Base-by-base conservation (phyloP, 176 grass and related monocot species). In the Pontederia paniculata region DNA sequence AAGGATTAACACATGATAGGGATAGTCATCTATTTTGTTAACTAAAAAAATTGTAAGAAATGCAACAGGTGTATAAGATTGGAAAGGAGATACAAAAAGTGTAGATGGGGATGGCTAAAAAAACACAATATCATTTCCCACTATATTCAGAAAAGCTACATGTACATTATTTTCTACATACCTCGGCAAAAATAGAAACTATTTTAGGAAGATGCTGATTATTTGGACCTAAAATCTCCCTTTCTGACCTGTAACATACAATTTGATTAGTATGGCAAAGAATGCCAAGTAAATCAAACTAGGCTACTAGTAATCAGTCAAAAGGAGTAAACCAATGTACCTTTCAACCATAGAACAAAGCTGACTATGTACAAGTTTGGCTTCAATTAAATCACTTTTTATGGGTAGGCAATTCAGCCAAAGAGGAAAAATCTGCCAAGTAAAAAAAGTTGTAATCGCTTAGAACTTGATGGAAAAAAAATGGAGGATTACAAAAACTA, bases 321-420 rank as follows among this genome's bases (percentile, higher is more conserved):
- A n/a, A 49, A 65, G 44, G 56, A 15, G 14, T 16, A 15, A 16
- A 42, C 46, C 41, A 9, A 55, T 0, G 12, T 72, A 98, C 94
- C 94, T 98, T 67, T 98, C 94, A 23, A 93, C 83, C 94, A 98
- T 93, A 16, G 94, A 80, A 68, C 87, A 93, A 52, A 98, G 83
- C 23, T 85, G 87, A 59, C 88, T 80, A 22, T 98, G 94, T 15
- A 98, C 94, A 75, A 98, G 72, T 79, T 98, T 98, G 54, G 94
- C 94, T 70, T 98, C 94, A 57, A 98, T 85, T 70, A 91, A 83
- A 78, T 98, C 94, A 74, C 81, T 80, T 75, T 98, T 98, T 63
- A 98, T 80, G 19, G 94, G 94, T 58, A 98, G 78, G 74, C 94
- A 91, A 43, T 73, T 64, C 65, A 98, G 71, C 94, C 94, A 98